Evolutionary conservation across 179 eudicot species (phyloP).

Genomic region (Spinacia oleracea): DNA sequence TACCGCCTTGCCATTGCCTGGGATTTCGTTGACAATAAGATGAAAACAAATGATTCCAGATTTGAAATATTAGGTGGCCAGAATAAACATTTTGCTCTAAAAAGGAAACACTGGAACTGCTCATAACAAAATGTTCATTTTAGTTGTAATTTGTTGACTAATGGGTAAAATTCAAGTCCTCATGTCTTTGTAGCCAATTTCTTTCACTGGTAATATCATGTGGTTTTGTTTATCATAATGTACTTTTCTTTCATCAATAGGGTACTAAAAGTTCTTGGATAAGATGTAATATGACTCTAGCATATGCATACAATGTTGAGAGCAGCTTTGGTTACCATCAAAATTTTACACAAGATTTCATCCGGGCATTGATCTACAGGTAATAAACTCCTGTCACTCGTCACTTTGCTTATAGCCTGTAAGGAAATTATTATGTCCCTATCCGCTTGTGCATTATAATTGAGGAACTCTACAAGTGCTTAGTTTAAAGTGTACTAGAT

Average conservation of each 20-base stretch:
- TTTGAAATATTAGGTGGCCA: not conserved
- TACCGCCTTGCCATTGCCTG: no score
- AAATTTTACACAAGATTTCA: not conserved
- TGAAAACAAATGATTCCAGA: not conserved
- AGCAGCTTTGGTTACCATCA: constrained; percentile 17
- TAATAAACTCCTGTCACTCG: not conserved
- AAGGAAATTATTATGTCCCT: not conserved
- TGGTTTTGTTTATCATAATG: not conserved
- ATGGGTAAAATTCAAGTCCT: not conserved
- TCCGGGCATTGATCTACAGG: constrained; percentile 15
- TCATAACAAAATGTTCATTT: not conserved
- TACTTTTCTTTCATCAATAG: not conserved
- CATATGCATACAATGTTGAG: not conserved
- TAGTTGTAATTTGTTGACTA: not conserved
- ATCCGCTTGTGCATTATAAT: not conserved
- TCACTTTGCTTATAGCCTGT: not conserved
- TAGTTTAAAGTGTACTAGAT: not conserved
- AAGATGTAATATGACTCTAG: constrained; percentile 11
- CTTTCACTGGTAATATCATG: not conserved
- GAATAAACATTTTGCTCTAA: not conserved
- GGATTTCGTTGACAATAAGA: not conserved
- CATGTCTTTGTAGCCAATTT: not conserved
- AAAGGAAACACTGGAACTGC: not conserved
- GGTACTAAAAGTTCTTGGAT: constrained; percentile 9
- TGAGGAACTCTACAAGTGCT: not conserved